Base-by-base conservation (phyloP, 306 rosid species). In the Begonia loranthoides region DNA sequence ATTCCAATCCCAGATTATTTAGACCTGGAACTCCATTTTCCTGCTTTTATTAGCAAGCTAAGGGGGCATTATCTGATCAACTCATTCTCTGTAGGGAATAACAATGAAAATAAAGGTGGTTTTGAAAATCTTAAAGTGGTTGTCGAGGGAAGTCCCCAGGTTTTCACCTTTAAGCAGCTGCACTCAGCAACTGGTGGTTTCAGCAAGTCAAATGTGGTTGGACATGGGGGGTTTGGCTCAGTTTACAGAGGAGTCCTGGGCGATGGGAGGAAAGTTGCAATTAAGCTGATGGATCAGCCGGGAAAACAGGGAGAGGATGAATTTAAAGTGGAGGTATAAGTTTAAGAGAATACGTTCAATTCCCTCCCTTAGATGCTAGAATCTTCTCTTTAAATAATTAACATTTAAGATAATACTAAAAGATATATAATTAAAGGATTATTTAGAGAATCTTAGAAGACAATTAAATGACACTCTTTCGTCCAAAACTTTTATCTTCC, bases 251-350 rank as follows among this genome's bases (percentile, higher is more conserved):
- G 97, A 51, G 84, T 90, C 56, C 81, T 90, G 34, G 71, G 58
- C 40, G 79, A 78, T 61, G 94, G 97, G 45, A 70, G 95, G 56
- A 85, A 90, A 72, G 95, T 72, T 28, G 97, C 94, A 6, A 63
- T 90, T 64, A 90, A 86, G 70, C 70, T 85, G 41, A 90, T 90
- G 97, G 94, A 85, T 59, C 87, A 86, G 41, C 79, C 83, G 1
- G 87, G 95, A 57, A 85, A 80, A 79, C 97, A 86, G 53, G 95
- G 97, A 43, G 97, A 75, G 70, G 95, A 86, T 11, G 97, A 90
- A 66, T 90, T 90, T 66, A 52, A 76, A 76, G 76, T 76, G 52
- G 95, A 90, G 97, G 97, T 90, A 49, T 45, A 81, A 41, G 65
- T 52, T 44, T 43, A 38, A 50, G 57, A 48, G 41, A 39, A 34